phyloP scores from a whole-genome alignment of 257 asterid genomes.

The Solanum appendiculatum region DNA sequence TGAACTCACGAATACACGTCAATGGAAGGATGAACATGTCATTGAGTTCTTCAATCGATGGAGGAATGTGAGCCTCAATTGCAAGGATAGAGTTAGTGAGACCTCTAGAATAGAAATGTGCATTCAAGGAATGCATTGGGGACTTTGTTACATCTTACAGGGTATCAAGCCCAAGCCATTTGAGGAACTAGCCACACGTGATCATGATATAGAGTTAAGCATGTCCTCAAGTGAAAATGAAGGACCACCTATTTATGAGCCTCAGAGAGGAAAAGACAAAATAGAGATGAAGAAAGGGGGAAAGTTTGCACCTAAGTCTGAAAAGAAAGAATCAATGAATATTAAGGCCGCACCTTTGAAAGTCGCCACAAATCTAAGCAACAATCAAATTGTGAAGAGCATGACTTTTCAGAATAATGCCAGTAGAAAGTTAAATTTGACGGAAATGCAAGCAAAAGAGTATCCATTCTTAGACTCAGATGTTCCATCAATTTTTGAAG shows the following conservation, averaged over 20 bases:
- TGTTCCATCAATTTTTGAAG: neutral
- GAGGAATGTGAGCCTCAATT: neutral
- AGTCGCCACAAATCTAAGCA: neutral
- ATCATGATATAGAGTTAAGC: too few species aligned
- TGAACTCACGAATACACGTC: neutral
- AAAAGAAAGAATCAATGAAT: too few species aligned
- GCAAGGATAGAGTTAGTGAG: neutral
- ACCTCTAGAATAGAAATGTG: neutral
- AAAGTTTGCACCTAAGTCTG: neutral
- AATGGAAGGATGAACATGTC: neutral
- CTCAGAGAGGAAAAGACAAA: too few species aligned
- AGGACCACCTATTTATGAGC: neutral
- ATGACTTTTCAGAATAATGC: rapidly evolving
- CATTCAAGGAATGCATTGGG: too few species aligned
- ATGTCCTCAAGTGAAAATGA: neutral
- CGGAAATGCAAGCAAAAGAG: neutral
- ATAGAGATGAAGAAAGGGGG: neutral
- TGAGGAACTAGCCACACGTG: neutral
- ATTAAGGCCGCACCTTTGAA: neutral
- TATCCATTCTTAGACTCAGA: neutral
- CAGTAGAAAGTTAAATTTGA: too few species aligned
- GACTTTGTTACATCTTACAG: too few species aligned
- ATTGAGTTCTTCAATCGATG: neutral
- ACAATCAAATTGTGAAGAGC: neutral
- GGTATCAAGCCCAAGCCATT: neutral